Conservation (phyloP, 108 stramenopile species). For the Cyclostephanos tholiformis region DNA sequence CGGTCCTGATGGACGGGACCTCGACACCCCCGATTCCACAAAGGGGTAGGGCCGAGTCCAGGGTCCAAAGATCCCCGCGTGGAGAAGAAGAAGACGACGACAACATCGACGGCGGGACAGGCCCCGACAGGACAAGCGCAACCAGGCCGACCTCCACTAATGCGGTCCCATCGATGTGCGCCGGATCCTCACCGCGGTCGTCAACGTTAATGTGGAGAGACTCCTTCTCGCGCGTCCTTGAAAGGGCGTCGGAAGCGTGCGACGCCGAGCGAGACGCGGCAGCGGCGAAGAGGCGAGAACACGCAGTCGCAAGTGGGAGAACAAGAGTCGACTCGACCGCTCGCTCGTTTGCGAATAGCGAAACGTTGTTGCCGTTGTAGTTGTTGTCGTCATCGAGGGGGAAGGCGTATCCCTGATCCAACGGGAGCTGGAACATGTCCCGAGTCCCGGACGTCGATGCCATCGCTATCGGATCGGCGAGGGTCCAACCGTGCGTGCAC, state of each 20-base stretch:
- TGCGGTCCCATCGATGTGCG: slow-evolving; percentile 30
- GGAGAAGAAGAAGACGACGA: not conserved
- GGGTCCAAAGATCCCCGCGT: slow-evolving; percentile 9
- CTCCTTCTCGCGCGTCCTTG: slow-evolving; percentile 10
- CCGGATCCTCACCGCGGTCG: slow-evolving; percentile 14
- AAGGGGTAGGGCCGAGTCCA: slow-evolving; percentile 7
- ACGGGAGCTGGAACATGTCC: slow-evolving; percentile 63
- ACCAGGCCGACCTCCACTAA: slow-evolving; percentile 46
- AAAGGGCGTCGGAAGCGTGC: slow-evolving; percentile 61
- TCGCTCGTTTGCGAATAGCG: slow-evolving; percentile 70
- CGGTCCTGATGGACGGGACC: slow-evolving; percentile 10
- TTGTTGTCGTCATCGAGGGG: not conserved
- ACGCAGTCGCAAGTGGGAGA: slow-evolving; percentile 75
- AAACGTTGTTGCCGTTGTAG: not conserved
- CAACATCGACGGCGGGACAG: not conserved
- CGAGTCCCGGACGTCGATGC: slow-evolving; percentile 8
- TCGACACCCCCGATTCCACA: not conserved
- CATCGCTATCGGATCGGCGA: slow-evolving; percentile 62
- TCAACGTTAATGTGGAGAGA: slow-evolving; percentile 18
- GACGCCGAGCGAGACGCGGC: slow-evolving; percentile 56
- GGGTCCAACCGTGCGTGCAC: slow-evolving; percentile 66
- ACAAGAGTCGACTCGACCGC: slow-evolving; percentile 72
- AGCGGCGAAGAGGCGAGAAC: slow-evolving; percentile 49
- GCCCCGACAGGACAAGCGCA: slow-evolving; percentile 27
- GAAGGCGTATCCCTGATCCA: slow-evolving; percentile 76